Evolutionary conservation across 495 filamentous ascomycete genomes (phyloP), one percentile per base, ranked within the genome.

Genomic region (Penicillium antarcticum): DNA sequence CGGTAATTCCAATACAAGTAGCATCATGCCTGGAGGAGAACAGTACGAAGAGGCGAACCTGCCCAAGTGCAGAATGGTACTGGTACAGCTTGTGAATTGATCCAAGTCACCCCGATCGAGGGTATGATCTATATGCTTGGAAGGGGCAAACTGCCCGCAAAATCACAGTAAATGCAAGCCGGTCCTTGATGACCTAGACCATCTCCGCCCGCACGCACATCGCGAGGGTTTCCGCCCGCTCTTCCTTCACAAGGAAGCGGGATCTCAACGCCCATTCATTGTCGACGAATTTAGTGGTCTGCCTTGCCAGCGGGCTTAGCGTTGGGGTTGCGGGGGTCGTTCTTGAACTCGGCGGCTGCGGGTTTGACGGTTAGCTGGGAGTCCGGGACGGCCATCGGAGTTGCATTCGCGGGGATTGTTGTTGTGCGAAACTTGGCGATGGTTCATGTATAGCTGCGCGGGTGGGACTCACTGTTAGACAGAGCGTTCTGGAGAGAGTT

Each of bases 281-380:
- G 43, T 53, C 32, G 50, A 42, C 51, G 33, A 56, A 61, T 65
- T 69, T 74, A 76, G 65, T 73, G 70, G 56, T 64, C 65, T 39
- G 70, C 60, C 62, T 80, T 77, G 36, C 56, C 55, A 21, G 63
- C 58, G 37, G 47, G 37, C 80, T 86, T 87, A 34, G 74, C 71
- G 66, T 81, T 77, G 60, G 86, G 88, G 81, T 96, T 96, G 68
- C 92, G 82, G 56, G 92, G 92, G 77, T 97, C 92, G 79, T 94
- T 92, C 84, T 88, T 92, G 84, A 80, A 96, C 70, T 97, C 88
- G 52, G 86, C 88, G 75, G 82, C 92, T 97, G 45, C 44, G 43
- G 37, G 49, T 45, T 44, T 18, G 38, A 43, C 26, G 39, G 61
- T 73, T 59, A 71, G 65, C 46, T 18, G 10, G 19, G 21, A 12